A percentile compares a stretch with the other conserved stretches of the same genome.
Evolutionary conservation across 2,329 filamentous ascomycete species (phyloP).

Genomic region (Colletotrichum horii): DNA sequence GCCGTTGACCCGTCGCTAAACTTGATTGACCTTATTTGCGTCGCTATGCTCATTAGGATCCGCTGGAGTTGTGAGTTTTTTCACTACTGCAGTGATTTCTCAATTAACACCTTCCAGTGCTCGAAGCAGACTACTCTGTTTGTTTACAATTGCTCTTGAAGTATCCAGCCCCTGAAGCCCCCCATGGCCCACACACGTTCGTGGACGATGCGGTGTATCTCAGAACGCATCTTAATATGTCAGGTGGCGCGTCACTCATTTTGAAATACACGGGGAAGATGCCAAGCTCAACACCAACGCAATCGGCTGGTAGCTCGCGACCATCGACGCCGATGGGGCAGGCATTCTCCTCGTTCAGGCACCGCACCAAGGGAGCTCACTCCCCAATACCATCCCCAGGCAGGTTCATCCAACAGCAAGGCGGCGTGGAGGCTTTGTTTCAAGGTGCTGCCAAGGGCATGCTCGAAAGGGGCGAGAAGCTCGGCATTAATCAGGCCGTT

Average conservation of each 20-base stretch:
- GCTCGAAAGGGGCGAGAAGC: constrained; percentile 73
- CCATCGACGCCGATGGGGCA: constrained; percentile 25
- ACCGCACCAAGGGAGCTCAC: constrained; percentile 43
- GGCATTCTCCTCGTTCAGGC: constrained; percentile 37
- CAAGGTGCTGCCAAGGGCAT: constrained; percentile 80
- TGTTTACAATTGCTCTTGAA: constrained; percentile 83
- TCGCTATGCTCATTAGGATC: constrained; percentile 91
- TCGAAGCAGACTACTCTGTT: constrained; percentile 86
- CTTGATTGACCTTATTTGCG: constrained; percentile 87
- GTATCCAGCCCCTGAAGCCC: constrained; percentile 72
- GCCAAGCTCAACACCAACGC: constrained; percentile 39
- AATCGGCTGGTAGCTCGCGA: constrained; percentile 14
- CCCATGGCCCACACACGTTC: constrained; percentile 76
- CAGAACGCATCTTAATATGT: constrained; percentile 64
- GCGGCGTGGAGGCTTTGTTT: constrained; percentile 71
- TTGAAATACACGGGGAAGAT: constrained; percentile 70
- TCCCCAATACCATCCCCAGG: constrained; percentile 54
- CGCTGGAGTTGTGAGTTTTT: constrained; percentile 78
- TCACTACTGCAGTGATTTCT: not conserved
- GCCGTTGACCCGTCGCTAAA: constrained; percentile 82
- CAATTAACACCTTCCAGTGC: constrained; percentile 54
- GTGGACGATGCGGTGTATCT: constrained; percentile 86
- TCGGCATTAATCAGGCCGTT: constrained; percentile 81
- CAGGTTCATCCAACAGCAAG: constrained; percentile 59
- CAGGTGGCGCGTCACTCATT: constrained; percentile 70